Conservation (phyloP, 1,284 basidiomycete species). For the Boletus semigastroideus region DNA sequence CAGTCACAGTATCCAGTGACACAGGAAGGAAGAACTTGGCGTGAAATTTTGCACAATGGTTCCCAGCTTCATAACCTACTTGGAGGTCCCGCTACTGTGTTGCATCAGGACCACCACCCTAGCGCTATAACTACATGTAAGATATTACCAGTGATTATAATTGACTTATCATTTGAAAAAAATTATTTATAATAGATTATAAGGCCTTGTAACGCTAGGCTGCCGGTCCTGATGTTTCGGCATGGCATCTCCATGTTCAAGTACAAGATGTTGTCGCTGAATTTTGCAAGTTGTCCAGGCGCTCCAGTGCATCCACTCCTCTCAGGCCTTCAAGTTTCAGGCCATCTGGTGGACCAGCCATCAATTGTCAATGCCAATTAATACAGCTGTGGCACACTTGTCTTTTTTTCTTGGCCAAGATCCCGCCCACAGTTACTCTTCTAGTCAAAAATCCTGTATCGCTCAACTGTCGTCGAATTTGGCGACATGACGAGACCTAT, state of each 20-base stretch:
- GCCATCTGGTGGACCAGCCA: neutral
- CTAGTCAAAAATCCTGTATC: neutral
- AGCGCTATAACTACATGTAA: no score
- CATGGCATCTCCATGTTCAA: neutral
- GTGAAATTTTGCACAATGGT: neutral
- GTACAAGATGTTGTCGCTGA: neutral
- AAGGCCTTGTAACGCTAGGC: no score
- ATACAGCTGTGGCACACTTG: conserved; percentile 5
- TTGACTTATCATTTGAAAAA: no score
- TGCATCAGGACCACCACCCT: no score
- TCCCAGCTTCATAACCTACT: neutral
- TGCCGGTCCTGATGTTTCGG: no score
- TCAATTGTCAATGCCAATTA: neutral
- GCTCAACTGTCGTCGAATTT: neutral
- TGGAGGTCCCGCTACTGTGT: neutral
- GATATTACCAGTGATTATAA: no score
- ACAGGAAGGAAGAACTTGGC: neutral
- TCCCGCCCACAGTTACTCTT: neutral
- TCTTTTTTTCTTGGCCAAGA: neutral
- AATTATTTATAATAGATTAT: no score
- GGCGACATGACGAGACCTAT: neutral
- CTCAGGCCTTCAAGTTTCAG: neutral
- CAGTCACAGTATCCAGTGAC: neutral
- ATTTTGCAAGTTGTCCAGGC: neutral
- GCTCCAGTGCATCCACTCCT: neutral